Evolutionary conservation across 2,329 filamentous ascomycete genomes (phyloP).

Genomic region (Neopestalotiopsis rosae): DNA sequence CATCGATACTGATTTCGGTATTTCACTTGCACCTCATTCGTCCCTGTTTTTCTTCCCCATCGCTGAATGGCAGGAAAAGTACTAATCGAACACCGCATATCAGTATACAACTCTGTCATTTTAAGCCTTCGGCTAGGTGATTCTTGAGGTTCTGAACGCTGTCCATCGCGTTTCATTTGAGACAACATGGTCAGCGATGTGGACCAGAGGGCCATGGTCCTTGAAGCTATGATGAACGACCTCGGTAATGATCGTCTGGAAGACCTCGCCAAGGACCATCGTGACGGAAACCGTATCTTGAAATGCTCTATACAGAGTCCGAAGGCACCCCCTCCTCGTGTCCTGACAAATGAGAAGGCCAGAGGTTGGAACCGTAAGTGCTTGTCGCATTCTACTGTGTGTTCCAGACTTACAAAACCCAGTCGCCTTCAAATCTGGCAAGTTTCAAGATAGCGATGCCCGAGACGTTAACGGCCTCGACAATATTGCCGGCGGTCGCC

Average conservation of each 20-base stretch:
- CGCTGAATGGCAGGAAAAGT: neutral
- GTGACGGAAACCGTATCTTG: neutral
- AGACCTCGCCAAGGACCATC: slow-evolving; percentile 5
- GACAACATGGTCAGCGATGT: neutral
- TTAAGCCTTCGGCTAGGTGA: neutral
- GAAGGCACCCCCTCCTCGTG: neutral
- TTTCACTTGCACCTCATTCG: neutral
- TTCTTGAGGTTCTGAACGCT: neutral
- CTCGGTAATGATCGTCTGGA: slow-evolving; percentile 12
- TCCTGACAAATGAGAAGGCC: neutral
- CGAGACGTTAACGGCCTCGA: slow-evolving; percentile 9
- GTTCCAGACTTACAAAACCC: neutral
- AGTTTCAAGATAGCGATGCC: slow-evolving; percentile 6
- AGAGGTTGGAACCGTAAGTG: slow-evolving; percentile 12
- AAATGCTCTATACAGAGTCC: neutral
- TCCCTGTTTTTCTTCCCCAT: neutral
- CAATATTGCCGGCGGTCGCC: slow-evolving; percentile 8
- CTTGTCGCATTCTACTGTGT: neutral
- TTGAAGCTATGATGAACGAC: slow-evolving; percentile 16
- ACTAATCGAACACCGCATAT: neutral
- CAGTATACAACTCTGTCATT: neutral
- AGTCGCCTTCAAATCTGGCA: slow-evolving; percentile 12
- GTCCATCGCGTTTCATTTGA: neutral
- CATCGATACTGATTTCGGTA: neutral
- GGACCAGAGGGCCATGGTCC: slow-evolving; percentile 26